Conservation (phyloP, 2,329 filamentous ascomycete species). For the Colletotrichum kahawae region DNA sequence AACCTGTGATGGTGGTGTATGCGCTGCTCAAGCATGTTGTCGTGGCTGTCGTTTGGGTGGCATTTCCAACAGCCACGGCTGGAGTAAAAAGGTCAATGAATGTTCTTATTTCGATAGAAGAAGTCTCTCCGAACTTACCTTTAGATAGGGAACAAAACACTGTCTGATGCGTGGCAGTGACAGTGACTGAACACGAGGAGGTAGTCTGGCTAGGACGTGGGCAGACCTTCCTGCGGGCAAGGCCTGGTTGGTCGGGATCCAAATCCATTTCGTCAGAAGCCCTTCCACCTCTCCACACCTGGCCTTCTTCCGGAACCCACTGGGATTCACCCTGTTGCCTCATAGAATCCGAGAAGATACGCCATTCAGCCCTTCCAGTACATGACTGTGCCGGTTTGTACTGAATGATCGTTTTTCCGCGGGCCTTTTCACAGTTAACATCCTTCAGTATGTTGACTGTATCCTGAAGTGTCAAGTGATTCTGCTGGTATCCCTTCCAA, state of each 20-base stretch:
- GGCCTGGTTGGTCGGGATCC: neutral
- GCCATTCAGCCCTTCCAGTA: neutral
- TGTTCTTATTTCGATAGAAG: neutral
- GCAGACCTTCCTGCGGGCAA: neutral
- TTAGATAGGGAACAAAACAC: slow-evolving; percentile 10
- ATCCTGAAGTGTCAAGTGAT: neutral
- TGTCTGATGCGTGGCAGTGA: slow-evolving; percentile 13
- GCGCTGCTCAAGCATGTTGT: neutral
- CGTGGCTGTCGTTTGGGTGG: neutral
- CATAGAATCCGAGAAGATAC: neutral
- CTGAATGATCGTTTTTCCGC: neutral
- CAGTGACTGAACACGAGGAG: slow-evolving; percentile 1
- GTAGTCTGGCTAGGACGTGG: neutral
- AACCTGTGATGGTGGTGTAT: slow-evolving; percentile 7
- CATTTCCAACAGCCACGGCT: neutral
- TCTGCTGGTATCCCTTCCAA: neutral
- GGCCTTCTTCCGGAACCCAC: neutral
- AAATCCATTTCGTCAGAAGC: neutral
- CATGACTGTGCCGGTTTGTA: neutral
- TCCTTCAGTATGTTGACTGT: neutral
- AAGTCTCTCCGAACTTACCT: neutral
- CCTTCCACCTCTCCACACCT: neutral
- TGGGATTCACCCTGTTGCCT: neutral
- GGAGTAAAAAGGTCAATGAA: neutral
- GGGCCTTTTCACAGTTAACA: neutral